phyloP scores from a whole-genome alignment of 2,329 filamentous ascomycete genomes.

The Raffaelea ambrosiae region DNA sequence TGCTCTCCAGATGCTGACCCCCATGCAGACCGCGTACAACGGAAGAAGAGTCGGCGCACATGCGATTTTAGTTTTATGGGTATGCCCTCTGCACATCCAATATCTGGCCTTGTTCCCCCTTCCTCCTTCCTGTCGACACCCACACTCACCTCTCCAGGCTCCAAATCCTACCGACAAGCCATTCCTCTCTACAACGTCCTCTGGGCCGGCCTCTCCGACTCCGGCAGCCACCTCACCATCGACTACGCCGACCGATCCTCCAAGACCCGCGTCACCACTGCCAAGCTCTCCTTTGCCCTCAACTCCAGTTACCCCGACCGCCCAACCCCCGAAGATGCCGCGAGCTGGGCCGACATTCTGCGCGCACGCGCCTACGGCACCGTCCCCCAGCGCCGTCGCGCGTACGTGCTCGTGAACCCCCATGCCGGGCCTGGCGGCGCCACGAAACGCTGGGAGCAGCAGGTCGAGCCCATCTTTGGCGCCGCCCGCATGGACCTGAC shows the following conservation, averaged over 20 bases:
- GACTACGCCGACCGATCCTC: constrained; percentile 58
- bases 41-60: constrained; percentile 13
- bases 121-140: not conserved
- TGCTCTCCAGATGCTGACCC: not conserved
- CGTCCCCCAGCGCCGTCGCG: constrained; percentile 57
- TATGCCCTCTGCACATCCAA: constrained; percentile 1
- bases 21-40: constrained; percentile 11
- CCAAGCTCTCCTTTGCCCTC: constrained; percentile 25
- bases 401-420: constrained; percentile 87
- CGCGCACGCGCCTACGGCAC: constrained; percentile 66
- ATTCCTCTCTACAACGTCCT: constrained; percentile 79
- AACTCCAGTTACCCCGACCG: constrained; percentile 13
- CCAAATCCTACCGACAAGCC: constrained; percentile 8
- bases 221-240: constrained; percentile 55
- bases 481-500: constrained; percentile 73
- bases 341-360: constrained; percentile 55
- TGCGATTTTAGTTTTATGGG: constrained; percentile 7
- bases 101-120: not conserved
- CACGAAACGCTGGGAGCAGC: constrained; percentile 60
- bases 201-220: constrained; percentile 55
- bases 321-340: constrained; percentile 32
- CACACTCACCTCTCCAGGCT: not conserved
- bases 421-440: constrained; percentile 77
- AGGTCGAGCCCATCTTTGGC: constrained; percentile 74
- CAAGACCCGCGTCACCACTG: constrained; percentile 51